phyloP scores from a whole-genome alignment of 2,329 filamentous ascomycete species.

The Hypoxylon sp. region DNA sequence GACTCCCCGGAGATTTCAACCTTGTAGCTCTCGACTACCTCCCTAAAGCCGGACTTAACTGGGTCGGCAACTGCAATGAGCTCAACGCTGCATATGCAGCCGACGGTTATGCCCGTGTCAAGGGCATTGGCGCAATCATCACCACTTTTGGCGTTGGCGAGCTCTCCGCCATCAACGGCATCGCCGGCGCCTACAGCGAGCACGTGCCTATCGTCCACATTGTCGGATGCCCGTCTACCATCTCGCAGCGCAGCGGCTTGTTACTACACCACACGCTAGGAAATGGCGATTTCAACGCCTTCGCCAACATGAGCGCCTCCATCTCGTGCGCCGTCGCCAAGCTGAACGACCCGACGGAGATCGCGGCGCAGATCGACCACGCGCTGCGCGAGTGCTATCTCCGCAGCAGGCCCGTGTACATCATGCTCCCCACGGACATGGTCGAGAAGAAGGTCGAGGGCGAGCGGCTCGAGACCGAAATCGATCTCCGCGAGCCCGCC shows the following conservation, averaged over 20 bases:
- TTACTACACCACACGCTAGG: constrained; percentile 77
- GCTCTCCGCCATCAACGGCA: constrained; percentile 78
- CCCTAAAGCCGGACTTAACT: constrained; percentile 67
- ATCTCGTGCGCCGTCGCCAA: constrained; percentile 79
- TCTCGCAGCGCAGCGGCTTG: constrained; percentile 60
- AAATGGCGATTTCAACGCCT: constrained; percentile 86
- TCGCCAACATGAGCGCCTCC: constrained; percentile 79
- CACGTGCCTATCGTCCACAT: constrained; percentile 76
- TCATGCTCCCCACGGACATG: constrained; percentile 86
- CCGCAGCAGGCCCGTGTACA: constrained; percentile 82
- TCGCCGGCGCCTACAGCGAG: constrained; percentile 81
- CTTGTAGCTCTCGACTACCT: constrained; percentile 76
- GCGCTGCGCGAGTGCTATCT: constrained; percentile 80
- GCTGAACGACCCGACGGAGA: constrained; percentile 76
- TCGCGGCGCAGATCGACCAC: constrained; percentile 81
- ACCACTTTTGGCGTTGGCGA: constrained; percentile 83
- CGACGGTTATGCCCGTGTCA: constrained; percentile 82
- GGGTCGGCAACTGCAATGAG: constrained; percentile 79
- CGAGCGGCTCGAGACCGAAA: constrained; percentile 74
- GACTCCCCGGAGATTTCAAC: constrained; percentile 81
- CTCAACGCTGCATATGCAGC: constrained; percentile 82
- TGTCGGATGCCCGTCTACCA: constrained; percentile 63
- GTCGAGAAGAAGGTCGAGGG: constrained; percentile 81
- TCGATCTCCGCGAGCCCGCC: constrained; percentile 72
- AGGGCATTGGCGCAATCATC: constrained; percentile 76